Evolutionary conservation across 2,329 filamentous ascomycete genomes (phyloP).

Genomic region (Achaetomium macrosporum): DNA sequence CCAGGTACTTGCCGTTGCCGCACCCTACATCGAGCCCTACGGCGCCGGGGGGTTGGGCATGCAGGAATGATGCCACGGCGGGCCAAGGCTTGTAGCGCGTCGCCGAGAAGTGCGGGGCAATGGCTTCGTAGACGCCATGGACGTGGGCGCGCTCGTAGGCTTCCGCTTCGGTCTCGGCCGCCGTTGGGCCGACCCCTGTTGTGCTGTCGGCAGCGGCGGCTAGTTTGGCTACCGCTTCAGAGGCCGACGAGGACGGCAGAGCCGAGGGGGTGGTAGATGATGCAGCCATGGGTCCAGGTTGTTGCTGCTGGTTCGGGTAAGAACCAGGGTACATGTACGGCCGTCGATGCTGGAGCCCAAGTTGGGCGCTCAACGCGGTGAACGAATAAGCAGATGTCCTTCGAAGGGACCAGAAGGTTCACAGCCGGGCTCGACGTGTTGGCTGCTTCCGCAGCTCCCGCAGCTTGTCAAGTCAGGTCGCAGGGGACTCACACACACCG

Average conservation of each 20-base stretch:
- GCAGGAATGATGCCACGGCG: conserved; percentile 74
- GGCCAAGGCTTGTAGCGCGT: conserved; percentile 87
- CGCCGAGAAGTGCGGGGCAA: conserved; percentile 76
- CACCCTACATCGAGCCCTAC: conserved; percentile 89
- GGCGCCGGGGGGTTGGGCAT: conserved; percentile 58
- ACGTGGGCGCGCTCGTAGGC: conserved; percentile 82
- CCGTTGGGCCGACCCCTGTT: conserved; percentile 13
- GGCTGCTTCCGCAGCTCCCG: conserved; percentile 1
- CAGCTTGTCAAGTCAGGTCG: conserved; percentile 1
- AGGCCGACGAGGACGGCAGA: conserved; percentile 23
- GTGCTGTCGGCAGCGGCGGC: conserved; percentile 13
- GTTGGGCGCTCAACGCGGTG: conserved; percentile 5
- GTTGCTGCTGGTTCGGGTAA: background rate
- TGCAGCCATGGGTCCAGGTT: conserved; percentile 12
- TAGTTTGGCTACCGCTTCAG: conserved; percentile 23
- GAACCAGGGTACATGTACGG: conserved; percentile 1
- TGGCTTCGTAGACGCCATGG: conserved; percentile 84
- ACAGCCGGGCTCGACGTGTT: background rate
- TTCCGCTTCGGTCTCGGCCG: conserved; percentile 35
- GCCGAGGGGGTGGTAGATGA: conserved; percentile 16
- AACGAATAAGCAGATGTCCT: background rate
- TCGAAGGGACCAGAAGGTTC: too few relatives aligned
- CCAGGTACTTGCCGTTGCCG: conserved; percentile 93
- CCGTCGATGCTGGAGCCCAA: conserved; percentile 9
- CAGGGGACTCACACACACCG: conserved; percentile 6